Conservation (phyloP, 1,284 basidiomycete species). For the Ustilago loliicola region DNA sequence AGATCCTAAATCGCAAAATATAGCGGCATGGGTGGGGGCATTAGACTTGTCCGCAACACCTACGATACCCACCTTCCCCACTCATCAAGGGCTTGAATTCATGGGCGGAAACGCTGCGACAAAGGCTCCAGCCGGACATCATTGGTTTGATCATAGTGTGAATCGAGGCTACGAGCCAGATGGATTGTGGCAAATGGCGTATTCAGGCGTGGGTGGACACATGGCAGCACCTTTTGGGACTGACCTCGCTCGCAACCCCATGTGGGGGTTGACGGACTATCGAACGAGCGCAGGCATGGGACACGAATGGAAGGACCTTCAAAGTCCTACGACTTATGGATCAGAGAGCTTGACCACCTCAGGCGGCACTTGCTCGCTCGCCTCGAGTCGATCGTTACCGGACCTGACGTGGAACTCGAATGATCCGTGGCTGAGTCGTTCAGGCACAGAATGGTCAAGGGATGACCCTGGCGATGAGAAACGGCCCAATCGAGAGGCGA, state of each 20-base stretch:
- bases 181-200: neutral
- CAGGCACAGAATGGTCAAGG: neutral
- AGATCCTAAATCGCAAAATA: neutral
- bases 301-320: neutral
- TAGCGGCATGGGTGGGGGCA: slow-evolving; percentile 5
- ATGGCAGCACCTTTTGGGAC: neutral
- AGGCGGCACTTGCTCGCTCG: slow-evolving; percentile 11
- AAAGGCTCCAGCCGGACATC: neutral
- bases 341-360: neutral
- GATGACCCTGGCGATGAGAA: neutral
- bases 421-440: slow-evolving; percentile 16
- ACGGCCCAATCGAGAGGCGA: neutral
- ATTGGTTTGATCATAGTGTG: neutral
- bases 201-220: neutral
- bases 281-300: neutral
- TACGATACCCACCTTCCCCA: neutral
- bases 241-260: slow-evolving; percentile 4
- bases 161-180: neutral
- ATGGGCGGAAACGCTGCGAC: neutral
- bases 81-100: neutral
- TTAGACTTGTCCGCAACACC: slow-evolving; percentile 14
- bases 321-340: neutral
- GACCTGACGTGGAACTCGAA: slow-evolving; percentile 7
- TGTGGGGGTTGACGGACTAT: slow-evolving; percentile 15
- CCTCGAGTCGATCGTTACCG: slow-evolving; percentile 22